Percentiles rank a stretch among this genome's conserved stretches.
phyloP scores from a whole-genome alignment of 345 rosid species.

The Rhodamnia argentea region DNA sequence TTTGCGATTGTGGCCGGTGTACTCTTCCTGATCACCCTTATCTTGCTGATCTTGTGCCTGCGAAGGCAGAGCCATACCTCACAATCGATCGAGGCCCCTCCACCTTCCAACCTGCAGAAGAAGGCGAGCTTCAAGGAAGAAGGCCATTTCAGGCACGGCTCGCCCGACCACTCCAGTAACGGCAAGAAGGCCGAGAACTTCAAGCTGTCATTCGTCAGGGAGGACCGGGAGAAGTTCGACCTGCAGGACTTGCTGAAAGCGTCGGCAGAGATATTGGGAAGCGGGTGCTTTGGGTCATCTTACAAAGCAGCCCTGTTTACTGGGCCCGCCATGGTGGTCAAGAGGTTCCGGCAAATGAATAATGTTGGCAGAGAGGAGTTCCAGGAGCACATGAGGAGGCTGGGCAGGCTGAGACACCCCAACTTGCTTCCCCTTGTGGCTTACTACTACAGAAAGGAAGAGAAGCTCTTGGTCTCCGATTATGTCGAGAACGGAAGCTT shows the following conservation, averaged over 20 bases:
- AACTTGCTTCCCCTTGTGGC: constrained; percentile 80
- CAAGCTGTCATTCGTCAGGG: constrained; percentile 55
- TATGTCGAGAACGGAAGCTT: constrained; percentile 56
- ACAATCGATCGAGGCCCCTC: constrained; percentile 25
- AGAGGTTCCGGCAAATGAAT: constrained; percentile 82
- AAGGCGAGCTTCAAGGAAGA: constrained; percentile 27
- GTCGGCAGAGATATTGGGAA: constrained; percentile 83
- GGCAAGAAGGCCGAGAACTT: constrained; percentile 16
- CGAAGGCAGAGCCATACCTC: constrained; percentile 1
- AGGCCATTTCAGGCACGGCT: neutral
- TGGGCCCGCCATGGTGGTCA: constrained; percentile 67
- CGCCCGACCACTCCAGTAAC: constrained; percentile 8
- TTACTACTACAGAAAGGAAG: constrained; percentile 77
- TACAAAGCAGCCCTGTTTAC: constrained; percentile 48
- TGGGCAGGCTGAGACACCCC: constrained; percentile 61
- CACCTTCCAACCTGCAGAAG: constrained; percentile 31
- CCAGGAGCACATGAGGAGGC: constrained; percentile 71
- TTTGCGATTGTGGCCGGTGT: constrained; percentile 10
- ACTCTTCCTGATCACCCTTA: constrained; percentile 8
- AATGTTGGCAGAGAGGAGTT: constrained; percentile 72
- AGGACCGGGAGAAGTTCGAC: constrained; percentile 63
- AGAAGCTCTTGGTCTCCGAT: constrained; percentile 66
- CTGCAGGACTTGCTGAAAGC: constrained; percentile 69
- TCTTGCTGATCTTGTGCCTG: constrained; percentile 1
- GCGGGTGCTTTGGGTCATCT: constrained; percentile 77